Evolutionary conservation across 805 yeast genomes (phyloP), one percentile per base, ranked within the genome.

Genomic region (Metschnikowia kunwiensis): DNA sequence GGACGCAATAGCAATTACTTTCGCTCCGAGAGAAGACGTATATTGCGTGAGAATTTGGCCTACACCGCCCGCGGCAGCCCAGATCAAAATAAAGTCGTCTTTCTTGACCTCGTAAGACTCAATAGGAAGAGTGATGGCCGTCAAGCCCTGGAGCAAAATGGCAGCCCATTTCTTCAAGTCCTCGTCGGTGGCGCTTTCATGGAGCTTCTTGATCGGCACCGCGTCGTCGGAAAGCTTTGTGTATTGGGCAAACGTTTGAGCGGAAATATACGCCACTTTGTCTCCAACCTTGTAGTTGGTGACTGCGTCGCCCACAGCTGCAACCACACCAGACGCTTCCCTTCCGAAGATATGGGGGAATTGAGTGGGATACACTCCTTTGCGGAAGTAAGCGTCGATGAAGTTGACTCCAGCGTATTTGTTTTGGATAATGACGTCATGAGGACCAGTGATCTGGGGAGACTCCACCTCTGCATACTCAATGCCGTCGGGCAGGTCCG

Each of bases 31-130:
- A 16, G 61, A 53, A 20, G 69, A 58, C 32, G 82, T 60, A 60
- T 88, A 63, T 58, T 88, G 96, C 32, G 71, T 67, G 36, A 87
- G 63, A 13, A 86, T 48, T 34, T 76, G 71, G 5, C 97, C 97
- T 33, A 86, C 91, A 38, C 97, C 96, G 30, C 97, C 97, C 3
- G 97, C 96, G 6, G 96, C 96, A 4, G 97, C 97, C 66, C 88
- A 86, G 17, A 86, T 80, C 30, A 89, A 68, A 28, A 84, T 74
- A 48, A 61, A 72, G 40, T 91, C 96, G 35, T 78, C 89, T 55
- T 74, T 65, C 49, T 85, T 57, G 25, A 86, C 83, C 1, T 69
- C 52, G 53, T 84, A 77, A 2, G 93, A 75, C 44, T 84, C 87
- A 24, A 70, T 63, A 30, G 78, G 63, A 41, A 89, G 78, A 1